phyloP scores from a whole-genome alignment of 2,329 filamentous ascomycete species.

The Aureobasidium vineae region DNA sequence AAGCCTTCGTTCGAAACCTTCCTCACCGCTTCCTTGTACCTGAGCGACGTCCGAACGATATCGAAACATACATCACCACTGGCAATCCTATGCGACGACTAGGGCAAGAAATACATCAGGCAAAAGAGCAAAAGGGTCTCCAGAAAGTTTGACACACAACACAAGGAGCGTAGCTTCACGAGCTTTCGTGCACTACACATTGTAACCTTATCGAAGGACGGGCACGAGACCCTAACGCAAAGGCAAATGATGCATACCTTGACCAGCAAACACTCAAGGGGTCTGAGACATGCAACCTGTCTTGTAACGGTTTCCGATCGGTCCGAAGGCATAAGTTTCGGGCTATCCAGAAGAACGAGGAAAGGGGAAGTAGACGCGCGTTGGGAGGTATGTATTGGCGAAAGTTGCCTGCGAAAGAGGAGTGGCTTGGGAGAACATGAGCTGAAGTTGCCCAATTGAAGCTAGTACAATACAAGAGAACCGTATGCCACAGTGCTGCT shows the following conservation, averaged over 20 bases:
- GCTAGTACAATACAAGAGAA: too few species aligned
- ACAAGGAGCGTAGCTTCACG: too few species aligned
- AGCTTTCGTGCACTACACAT: too few species aligned
- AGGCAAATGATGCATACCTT: too few species aligned
- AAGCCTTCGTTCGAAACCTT: background rate
- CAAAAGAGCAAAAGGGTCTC: too few species aligned
- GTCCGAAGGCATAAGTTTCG: background rate
- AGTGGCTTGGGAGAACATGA: background rate
- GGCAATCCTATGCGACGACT: background rate
- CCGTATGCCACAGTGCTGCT: too few species aligned
- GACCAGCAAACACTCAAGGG: background rate
- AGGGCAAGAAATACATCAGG: background rate
- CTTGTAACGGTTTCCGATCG: background rate
- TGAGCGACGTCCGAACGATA: background rate
- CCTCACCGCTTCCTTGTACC: background rate
- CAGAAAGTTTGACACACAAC: too few species aligned
- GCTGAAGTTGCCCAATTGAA: background rate
- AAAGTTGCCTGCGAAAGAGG: background rate
- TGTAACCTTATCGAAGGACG: background rate
- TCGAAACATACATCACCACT: background rate
- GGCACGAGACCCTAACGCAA: background rate
- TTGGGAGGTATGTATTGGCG: background rate
- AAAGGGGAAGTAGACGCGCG: background rate
- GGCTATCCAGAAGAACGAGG: too few species aligned
- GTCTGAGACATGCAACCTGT: background rate